A percentile compares a stretch with the other conserved stretches of the same genome.
phyloP scores from a whole-genome alignment of 129 eudicot genomes.

The Centaurea solstitialis region DNA sequence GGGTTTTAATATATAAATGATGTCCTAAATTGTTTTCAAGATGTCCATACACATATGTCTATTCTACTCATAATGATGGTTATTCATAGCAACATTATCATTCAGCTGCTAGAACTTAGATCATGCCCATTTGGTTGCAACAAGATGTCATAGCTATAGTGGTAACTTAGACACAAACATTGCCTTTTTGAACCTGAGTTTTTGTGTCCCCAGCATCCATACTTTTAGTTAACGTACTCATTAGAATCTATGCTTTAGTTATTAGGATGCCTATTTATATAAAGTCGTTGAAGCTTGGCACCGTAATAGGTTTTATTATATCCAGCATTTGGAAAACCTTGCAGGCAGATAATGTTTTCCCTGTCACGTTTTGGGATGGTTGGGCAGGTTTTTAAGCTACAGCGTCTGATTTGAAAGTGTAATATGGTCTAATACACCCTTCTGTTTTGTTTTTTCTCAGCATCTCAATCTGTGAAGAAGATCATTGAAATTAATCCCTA shows the following conservation, averaged over 20 bases:
- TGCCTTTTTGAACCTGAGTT: background rate
- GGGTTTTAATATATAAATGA: background rate
- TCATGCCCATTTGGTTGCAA: background rate
- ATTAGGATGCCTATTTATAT: background rate
- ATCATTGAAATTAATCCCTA: conserved; percentile 96
- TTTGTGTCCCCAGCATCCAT: background rate
- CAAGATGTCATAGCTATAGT: background rate
- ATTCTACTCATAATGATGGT: conserved; percentile 11
- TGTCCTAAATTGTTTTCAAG: background rate
- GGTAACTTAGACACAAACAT: background rate
- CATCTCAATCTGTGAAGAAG: conserved; percentile 97
- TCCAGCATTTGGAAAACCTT: too few species aligned
- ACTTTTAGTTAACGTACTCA: background rate
- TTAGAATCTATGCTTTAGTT: background rate
- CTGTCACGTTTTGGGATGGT: background rate
- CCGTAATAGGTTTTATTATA: too few species aligned
- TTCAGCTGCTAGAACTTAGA: background rate
- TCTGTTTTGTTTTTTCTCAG: conserved; percentile 33
- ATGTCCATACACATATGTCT: background rate
- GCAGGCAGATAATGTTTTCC: too few species aligned
- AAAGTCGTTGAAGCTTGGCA: background rate
- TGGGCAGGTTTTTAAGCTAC: background rate
- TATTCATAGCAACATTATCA: background rate
- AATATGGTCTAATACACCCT: background rate
- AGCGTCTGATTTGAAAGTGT: background rate